phyloP scores from a whole-genome alignment of 768 basidiomycete genomes.

The Lyophyllum shimeji region DNA sequence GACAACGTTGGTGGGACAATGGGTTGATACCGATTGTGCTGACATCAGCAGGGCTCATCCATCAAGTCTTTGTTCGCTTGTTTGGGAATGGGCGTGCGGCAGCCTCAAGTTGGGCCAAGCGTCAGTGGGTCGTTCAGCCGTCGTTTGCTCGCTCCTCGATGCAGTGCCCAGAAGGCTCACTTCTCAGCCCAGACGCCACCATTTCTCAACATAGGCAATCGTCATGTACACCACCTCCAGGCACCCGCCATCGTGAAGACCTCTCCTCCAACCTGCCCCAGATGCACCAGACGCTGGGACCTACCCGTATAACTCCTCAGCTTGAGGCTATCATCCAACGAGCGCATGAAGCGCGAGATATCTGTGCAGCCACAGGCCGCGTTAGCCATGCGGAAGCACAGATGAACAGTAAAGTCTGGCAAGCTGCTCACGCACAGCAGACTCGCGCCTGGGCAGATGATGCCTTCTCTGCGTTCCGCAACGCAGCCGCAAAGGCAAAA shows the following conservation, averaged over 20 bases:
- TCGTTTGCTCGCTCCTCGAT: neutral
- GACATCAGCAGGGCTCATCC: neutral
- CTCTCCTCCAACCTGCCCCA: neutral
- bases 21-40: neutral
- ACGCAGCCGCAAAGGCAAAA: neutral
- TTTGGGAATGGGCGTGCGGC: neutral
- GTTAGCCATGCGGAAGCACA: neutral
- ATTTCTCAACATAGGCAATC: neutral
- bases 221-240: neutral
- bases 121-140: neutral
- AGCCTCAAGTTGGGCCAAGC: no score
- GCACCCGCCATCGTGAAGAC: neutral
- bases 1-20: conserved; percentile 6
- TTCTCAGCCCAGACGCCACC: neutral
- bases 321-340: conserved; percentile 3
- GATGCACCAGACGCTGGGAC: neutral
- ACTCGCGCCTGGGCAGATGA: conserved; percentile 4
- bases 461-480: neutral
- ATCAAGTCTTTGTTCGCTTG: neutral
- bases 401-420: neutral
- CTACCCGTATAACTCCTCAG: neutral
- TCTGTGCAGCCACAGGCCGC: neutral
- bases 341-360: neutral
- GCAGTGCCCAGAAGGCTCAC: neutral
- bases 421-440: neutral